Base-by-base conservation (phyloP, 2,329 filamentous ascomycete species). In the Aspergillus sp. region DNA sequence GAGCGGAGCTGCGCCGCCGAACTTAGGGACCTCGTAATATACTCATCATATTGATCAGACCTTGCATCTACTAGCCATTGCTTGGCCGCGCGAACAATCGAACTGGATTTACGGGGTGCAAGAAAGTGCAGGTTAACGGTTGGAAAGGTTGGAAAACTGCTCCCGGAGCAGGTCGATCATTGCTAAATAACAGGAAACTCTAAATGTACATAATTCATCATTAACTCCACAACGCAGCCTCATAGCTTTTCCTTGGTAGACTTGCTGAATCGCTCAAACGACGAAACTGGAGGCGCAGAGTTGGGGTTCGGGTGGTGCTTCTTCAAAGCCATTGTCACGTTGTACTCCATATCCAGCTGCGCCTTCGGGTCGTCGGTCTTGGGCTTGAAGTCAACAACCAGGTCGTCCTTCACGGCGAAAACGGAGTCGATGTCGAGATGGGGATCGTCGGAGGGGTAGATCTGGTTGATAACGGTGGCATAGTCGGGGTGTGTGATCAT, bases 371-470 rank as follows among this genome's bases (percentile, higher is more conserved):
- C 77, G 49, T 74, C 70, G 59, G 80, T 73, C 67, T 76, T 75
- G 52, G 83, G 82, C 68, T 77, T 77, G 68, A 86, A 85, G 66
- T 86, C 79, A 46, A 84, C 80, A 51, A 85, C 78, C 41, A 85
- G 74, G 57, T 85, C 83, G 58, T 85, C 81, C 77, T 86, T 86
- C 73, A 86, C 84, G 11, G 83, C 83, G 64, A 85, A 86, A 55
- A 86, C 83, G 48, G 83, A 83, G 73, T 86, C 84, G 63, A 81
- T 84, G 60, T 75, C 73, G 39, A 85, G 77, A 69, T 82, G 83
- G 17, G 79, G 81, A 75, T 86, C 84, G 66, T 84, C 82, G 57
- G 77, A 79, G 64, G 83, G 83, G 73, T 84, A 86, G 67, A 85
- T 77, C 73, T 85, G 82, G 55, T 81, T 84, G 68, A 82, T 82